Base-by-base conservation (phyloP, 2,329 filamentous ascomycete species). In the Epichloe sylvatica region DNA sequence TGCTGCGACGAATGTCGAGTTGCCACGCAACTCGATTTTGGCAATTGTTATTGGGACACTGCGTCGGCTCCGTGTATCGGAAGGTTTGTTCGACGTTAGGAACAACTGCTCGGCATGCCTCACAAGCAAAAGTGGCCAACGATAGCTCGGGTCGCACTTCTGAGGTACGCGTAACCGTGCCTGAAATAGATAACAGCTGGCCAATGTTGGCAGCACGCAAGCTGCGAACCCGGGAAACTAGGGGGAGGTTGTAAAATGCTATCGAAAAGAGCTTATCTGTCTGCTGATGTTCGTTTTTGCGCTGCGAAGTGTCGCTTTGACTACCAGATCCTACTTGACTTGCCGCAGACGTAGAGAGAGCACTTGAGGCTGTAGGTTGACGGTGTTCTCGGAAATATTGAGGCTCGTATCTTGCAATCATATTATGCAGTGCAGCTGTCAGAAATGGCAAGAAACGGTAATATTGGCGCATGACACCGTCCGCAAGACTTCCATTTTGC, bases 51-150 rank as follows among this genome's bases (percentile, higher is more conserved):
- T 97, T 97, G 9, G 92, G 91, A 59, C 92, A 98, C 70, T 96
- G 88, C 3, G 89, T 91, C 0, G 92, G 92, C 64, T 98, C 92
- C 0, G 91, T 96, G 67, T 96, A 98, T 61, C 89, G 82, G 71
- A 98, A 98, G 0, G 88, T 95, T 70, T 98, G 92, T 67, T 98
- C 92, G 30, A 98, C 83, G 62, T 96, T 94, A 37, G 86, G 83
- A 5, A 95, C 80, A 1, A 90, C 81, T 3, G 81, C 83, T 56
- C 86, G 84, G 70, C 92, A 98, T 45, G 77, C 80, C 64, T 96
- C 86, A 67, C 92, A 98, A 50, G 83, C 80, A 60, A 98, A 98
- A 0, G 92, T 96, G 5, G 86, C 92, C 21, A 94, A 74, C 3
- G 89, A 94, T 53, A 98, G 70, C 67, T 98, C 92, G 0, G 92